Percentiles rank a stretch among this genome's conserved stretches.
These are phyloP conservation scores for Ballota nigra DNA, from an alignment of 257 asterid species.

Conservation along the genomic window DNA sequence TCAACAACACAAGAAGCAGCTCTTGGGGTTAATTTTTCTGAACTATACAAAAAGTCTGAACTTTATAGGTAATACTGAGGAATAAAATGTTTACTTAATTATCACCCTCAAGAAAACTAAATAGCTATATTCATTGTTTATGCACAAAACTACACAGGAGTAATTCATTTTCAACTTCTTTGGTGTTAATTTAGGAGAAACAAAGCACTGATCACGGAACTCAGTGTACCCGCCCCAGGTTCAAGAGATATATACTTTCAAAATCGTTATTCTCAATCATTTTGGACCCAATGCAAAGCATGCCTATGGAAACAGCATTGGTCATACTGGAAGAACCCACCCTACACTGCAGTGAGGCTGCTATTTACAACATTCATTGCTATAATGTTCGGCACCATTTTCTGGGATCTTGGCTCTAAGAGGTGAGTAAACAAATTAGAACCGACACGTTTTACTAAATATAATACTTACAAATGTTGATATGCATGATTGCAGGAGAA, in stretches of 20 bases:
- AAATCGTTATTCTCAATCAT: constrained; percentile 58
- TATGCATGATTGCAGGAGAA: constrained; percentile 37
- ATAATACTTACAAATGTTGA: background rate
- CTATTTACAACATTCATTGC: constrained; percentile 68
- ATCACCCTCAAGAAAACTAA: background rate
- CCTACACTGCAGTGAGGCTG: constrained; percentile 72
- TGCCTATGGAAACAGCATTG: constrained; percentile 82
- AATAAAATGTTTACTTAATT: background rate
- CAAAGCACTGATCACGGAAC: constrained; percentile 60
- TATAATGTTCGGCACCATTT: constrained; percentile 69
- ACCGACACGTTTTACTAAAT: background rate
- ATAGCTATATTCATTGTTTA: background rate
- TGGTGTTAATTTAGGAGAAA: constrained; percentile 54
- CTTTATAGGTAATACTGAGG: constrained; percentile 41
- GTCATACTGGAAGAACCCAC: constrained; percentile 84
- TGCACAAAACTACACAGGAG: background rate
- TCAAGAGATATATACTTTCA: constrained; percentile 55
- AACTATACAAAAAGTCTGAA: constrained; percentile 58
- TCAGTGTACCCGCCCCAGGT: constrained; percentile 53
- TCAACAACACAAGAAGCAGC: constrained; percentile 56
- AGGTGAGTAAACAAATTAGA: constrained; percentile 33
- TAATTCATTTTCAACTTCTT: background rate
- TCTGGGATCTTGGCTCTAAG: constrained; percentile 71
- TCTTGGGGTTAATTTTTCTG: constrained; percentile 51
- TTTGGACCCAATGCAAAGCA: constrained; percentile 65